phyloP scores from a whole-genome alignment of 192 early-diverging fungal genomes.

The Coemansia sp. region DNA sequence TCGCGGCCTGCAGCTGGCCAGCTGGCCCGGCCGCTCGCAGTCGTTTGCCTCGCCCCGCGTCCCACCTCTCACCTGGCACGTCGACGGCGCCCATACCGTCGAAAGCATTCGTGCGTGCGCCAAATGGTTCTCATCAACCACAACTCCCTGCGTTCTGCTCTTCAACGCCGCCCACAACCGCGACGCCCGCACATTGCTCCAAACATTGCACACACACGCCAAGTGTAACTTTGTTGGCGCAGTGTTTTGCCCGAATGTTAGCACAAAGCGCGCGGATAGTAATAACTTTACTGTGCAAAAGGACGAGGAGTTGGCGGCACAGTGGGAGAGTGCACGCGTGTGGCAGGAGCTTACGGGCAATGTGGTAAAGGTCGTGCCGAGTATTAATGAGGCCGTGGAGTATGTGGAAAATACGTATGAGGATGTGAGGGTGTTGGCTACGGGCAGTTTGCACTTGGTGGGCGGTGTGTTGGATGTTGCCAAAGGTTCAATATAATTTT shows the following conservation, averaged over 20 bases:
- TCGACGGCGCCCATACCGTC: conserved; percentile 94
- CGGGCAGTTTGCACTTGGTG: conserved; percentile 90
- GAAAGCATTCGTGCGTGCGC: conserved; percentile 76
- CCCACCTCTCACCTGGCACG: conserved; percentile 65
- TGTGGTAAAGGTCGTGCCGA: conserved; percentile 43
- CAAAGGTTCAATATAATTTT: conserved; percentile 38
- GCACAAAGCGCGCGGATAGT: conserved; percentile 60
- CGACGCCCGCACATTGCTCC: conserved; percentile 63
- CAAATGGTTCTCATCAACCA: conserved; percentile 47
- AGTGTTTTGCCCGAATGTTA: conserved; percentile 79
- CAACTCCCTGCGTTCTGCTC: conserved; percentile 61
- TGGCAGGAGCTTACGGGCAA: conserved; percentile 56
- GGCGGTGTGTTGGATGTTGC: conserved; percentile 73
- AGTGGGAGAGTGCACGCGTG: conserved; percentile 58
- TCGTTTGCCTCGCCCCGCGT: conserved; percentile 54
- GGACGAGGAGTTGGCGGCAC: conserved; percentile 61
- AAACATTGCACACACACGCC: conserved; percentile 55
- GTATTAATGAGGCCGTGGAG: conserved; percentile 67
- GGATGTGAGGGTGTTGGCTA: conserved; percentile 68
- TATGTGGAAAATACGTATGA: conserved; percentile 42
- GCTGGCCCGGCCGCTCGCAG: conserved; percentile 92
- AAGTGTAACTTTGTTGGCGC: conserved; percentile 53
- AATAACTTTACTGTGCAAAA: conserved; percentile 66
- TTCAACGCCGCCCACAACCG: conserved; percentile 88
- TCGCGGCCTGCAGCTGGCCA: conserved; percentile 61